A percentile compares a stretch with the other conserved stretches of the same genome.
Conservation (phyloP, 2,329 filamentous ascomycete genomes). For the Boeremia lycopersici region DNA sequence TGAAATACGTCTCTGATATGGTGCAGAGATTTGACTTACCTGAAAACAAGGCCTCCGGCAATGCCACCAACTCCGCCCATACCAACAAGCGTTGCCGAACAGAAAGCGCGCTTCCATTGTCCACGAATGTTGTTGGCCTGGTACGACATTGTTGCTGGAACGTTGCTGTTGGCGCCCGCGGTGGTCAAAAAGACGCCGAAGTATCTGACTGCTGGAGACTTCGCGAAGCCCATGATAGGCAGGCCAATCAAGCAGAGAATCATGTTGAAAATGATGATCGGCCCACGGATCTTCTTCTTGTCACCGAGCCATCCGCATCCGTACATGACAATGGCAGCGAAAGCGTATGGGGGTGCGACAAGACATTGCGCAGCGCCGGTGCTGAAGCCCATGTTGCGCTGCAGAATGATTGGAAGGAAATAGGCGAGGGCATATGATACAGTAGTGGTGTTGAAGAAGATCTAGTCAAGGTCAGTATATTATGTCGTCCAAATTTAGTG, state of each 20-base stretch:
- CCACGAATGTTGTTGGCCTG: constrained; percentile 88
- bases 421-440: constrained; percentile 78
- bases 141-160: constrained; percentile 76
- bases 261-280: constrained; percentile 70
- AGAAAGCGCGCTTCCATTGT: constrained; percentile 86
- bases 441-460: constrained; percentile 69
- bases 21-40: no score
- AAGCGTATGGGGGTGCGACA: constrained; percentile 57
- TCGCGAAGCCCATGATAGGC: constrained; percentile 72
- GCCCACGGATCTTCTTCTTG: constrained; percentile 68
- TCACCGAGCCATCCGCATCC: constrained; percentile 69
- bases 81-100: constrained; percentile 75
- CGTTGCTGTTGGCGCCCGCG: constrained; percentile 77
- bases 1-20: no score
- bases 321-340: constrained; percentile 52
- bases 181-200: constrained; percentile 78
- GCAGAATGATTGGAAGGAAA: constrained; percentile 78
- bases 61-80: constrained; percentile 82
- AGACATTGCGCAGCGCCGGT: constrained; percentile 71
- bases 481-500: background rate
- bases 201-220: constrained; percentile 64
- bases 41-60: constrained; percentile 74
- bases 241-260: constrained; percentile 71
- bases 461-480: constrained; percentile 31
- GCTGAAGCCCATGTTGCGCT: constrained; percentile 66